Conservation (phyloP, 345 rosid genomes). For the Brassica napus region DNA sequence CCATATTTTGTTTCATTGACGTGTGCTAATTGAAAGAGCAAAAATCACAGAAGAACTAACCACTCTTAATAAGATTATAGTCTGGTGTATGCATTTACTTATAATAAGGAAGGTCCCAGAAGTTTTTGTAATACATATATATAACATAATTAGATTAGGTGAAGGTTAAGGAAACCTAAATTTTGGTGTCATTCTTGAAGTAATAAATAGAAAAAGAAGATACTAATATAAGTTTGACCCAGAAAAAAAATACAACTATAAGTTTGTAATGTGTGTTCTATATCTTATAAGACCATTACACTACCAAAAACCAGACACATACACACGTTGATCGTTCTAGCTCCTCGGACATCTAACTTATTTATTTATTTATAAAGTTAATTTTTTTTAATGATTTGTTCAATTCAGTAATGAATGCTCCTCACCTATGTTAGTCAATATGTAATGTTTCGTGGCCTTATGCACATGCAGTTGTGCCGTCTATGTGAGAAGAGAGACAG, state of each 20-base stretch:
- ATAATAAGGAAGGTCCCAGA: conserved; percentile 28
- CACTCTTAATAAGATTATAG: neutral
- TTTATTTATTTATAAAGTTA: conserved; percentile 1
- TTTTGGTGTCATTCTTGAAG: conserved; percentile 63
- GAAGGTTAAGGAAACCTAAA: conserved; percentile 46
- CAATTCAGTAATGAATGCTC: conserved; percentile 22
- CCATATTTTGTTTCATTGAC: neutral
- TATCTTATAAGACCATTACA: conserved; percentile 30
- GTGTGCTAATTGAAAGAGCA: neutral
- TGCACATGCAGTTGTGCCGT: conserved; percentile 40
- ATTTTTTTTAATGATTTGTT: conserved; percentile 13
- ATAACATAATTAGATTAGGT: conserved; percentile 20
- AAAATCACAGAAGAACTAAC: neutral
- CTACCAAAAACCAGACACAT: neutral
- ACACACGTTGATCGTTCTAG: conserved; percentile 21
- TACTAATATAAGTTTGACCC: neutral
- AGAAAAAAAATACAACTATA: too few relatives aligned
- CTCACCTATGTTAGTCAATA: conserved; percentile 19
- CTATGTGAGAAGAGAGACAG: conserved; percentile 15
- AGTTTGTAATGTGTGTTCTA: neutral
- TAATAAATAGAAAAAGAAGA: conserved; percentile 45
- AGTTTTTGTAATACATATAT: conserved; percentile 19
- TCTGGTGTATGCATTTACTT: conserved; percentile 2
- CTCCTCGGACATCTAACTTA: conserved; percentile 28
- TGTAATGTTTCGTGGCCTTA: conserved; percentile 29